Base-by-base conservation (phyloP, 2,329 filamentous ascomycete genomes). In the Diaporthe eres region DNA sequence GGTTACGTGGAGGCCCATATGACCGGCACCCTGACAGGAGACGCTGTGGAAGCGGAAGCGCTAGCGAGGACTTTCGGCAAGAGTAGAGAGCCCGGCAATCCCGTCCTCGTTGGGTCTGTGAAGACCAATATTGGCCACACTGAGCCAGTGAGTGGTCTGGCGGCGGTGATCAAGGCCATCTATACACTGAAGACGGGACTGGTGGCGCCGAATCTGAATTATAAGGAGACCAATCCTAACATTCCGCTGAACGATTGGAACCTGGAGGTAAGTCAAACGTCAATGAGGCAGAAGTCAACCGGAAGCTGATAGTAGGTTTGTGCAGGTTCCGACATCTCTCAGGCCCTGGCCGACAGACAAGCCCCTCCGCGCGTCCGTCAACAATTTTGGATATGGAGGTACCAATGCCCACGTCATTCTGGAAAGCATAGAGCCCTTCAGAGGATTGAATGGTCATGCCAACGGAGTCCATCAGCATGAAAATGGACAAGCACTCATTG, bases 1-100 rank as follows among this genome's bases (percentile, higher is more conserved):
- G 80, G 77, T 0, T 86, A 83, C 73, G 80, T 86, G 37, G 86
- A 87, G 77, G 82, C 82, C 13, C 86, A 88, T 65, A 84, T 81
- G 17, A 84, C 83, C 13, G 84, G 84, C 8, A 60, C 57, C 5
- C 57, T 34, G 8, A 60, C 57, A 5, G 86, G 86, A 15, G 86
- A 87, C 74, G 83, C 85, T 0, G 76, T 82, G n/a, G 86, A 88
- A 76, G 83, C 84, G 15, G 76, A 78, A 9, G 85, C 84, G 3
- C 82, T 87, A 37, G 79, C 79, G 0, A 74, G 77, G 8, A 80
- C 82, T 3, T 84, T 85, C 37, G 71, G 71, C 25, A 25, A 77
- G 57, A 68, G 78, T n/a, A 74, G 80, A n/a, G 74, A 77, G 4
- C 55, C 74, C 13, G 71, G 79, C 1, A 74, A 77, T 15, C 80